Percentiles rank a stretch among this genome's conserved stretches.
These are phyloP conservation scores for Biscogniauxia sp. DNA, from an alignment of 2,329 filamentous ascomycete genomes.

Conservation along the genomic window DNA sequence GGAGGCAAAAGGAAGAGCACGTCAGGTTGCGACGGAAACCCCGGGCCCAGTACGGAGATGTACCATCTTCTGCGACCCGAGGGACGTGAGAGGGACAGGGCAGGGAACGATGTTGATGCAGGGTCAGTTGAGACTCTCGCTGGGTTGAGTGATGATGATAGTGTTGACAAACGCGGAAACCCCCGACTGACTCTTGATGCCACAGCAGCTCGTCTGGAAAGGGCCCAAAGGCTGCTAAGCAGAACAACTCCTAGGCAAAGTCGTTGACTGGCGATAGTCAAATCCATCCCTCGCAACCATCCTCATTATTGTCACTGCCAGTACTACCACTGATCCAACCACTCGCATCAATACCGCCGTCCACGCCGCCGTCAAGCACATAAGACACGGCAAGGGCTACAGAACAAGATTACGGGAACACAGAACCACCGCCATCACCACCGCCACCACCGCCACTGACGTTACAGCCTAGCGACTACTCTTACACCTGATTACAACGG, in stretches of 20 bases:
- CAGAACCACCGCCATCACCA: background rate
- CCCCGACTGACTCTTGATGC: constrained; percentile 20
- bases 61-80: constrained; percentile 5
- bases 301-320: background rate
- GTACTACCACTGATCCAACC: too few species aligned
- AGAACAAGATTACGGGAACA: background rate
- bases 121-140: constrained; percentile 18
- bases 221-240: constrained; percentile 23
- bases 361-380: background rate
- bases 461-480: too few species aligned
- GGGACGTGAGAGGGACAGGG: background rate
- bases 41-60: constrained; percentile 15
- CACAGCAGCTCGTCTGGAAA: constrained; percentile 21
- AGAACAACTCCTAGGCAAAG: background rate
- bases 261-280: background rate
- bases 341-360: too few species aligned
- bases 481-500: background rate
- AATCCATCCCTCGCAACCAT: background rate
- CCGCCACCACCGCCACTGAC: too few species aligned
- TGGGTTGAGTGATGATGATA: constrained; percentile 9
- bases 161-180: constrained; percentile 7
- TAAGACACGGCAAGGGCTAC: background rate
- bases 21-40: background rate
- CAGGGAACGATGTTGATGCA: constrained; percentile 1
- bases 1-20: background rate